Evolutionary conservation across 1,284 basidiomycete genomes (phyloP).

Genomic region (Apiotrichum mycotoxinovorans): DNA sequence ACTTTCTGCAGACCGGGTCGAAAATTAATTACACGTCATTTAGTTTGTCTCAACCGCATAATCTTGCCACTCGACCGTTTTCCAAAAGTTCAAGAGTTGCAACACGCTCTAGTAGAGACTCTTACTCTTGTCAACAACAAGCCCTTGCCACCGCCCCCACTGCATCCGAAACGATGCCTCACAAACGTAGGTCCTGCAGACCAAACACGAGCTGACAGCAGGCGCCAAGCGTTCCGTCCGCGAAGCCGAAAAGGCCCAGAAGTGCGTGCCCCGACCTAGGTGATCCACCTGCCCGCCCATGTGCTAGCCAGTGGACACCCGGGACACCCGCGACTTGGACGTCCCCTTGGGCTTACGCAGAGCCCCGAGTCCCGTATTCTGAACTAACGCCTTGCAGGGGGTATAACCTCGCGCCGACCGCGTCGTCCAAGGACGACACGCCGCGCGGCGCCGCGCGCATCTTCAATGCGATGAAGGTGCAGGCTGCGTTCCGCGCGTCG

Average conservation of each 20-base stretch:
- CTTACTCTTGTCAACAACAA: no score
- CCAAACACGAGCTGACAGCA: conserved; percentile 25
- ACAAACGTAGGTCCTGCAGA: conserved; percentile 37
- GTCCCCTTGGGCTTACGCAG: no score
- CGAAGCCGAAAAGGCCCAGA: conserved; percentile 35
- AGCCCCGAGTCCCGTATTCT: no score
- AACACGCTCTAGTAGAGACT: no score
- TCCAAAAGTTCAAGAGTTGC: background rate
- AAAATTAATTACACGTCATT: background rate
- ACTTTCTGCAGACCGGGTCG: background rate
- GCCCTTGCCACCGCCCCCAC: conserved; percentile 26
- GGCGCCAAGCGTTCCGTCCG: conserved; percentile 45
- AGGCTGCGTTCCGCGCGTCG: conserved; percentile 33
- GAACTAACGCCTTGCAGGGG: conserved; percentile 32
- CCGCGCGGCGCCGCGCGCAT: conserved; percentile 43
- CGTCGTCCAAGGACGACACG: conserved; percentile 33
- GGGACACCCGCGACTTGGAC: no score
- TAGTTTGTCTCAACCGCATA: background rate
- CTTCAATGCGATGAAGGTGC: conserved; percentile 38
- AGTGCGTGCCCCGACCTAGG: conserved; percentile 22
- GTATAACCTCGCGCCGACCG: conserved; percentile 36
- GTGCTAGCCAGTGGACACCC: no score
- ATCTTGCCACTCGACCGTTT: background rate
- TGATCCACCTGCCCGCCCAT: no score
- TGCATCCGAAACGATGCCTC: conserved; percentile 43